Evolutionary conservation across 805 yeast genomes (phyloP).

Genomic region (Saccharomycopsis guyanensis): DNA sequence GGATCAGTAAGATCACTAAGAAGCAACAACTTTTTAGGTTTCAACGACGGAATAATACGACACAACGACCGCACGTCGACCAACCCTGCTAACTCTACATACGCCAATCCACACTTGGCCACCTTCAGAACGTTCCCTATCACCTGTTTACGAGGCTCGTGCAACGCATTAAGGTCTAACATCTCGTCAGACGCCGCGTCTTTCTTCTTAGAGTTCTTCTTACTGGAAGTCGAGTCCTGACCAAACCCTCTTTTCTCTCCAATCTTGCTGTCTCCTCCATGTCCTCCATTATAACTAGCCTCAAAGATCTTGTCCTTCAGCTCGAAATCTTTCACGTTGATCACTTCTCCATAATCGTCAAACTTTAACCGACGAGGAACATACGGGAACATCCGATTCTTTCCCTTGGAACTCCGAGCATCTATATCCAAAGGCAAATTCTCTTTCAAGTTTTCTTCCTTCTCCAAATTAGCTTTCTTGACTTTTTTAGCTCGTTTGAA

Average conservation of each 20-base stretch:
- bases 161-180: conserved; percentile 41
- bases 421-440: conserved; percentile 29
- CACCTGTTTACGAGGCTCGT: conserved; percentile 43
- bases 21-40: conserved; percentile 66
- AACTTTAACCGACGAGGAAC: conserved; percentile 47
- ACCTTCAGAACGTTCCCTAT: conserved; percentile 30
- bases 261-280: conserved; percentile 5
- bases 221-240: conserved; percentile 12
- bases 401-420: conserved; percentile 33
- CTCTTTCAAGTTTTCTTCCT: conserved; percentile 23
- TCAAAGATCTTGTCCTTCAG: conserved; percentile 33
- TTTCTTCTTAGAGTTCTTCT: conserved; percentile 12
- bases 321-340: conserved; percentile 57
- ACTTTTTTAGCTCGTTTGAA: conserved; percentile 13
- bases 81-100: conserved; percentile 73
- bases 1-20: conserved; percentile 37
- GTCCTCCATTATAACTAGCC: neutral
- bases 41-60: conserved; percentile 68
- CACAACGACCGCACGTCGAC: conserved; percentile 78
- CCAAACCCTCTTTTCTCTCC: conserved; percentile 20
- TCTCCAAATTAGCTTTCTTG: conserved; percentile 20
- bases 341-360: conserved; percentile 85
- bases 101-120: conserved; percentile 65
- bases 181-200: conserved; percentile 44
- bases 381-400: conserved; percentile 70